Evolutionary conservation across 2,329 filamentous ascomycete genomes (phyloP), one percentile per base, ranked within the genome.

Genomic region (Cryoendolithus antarcticus): DNA sequence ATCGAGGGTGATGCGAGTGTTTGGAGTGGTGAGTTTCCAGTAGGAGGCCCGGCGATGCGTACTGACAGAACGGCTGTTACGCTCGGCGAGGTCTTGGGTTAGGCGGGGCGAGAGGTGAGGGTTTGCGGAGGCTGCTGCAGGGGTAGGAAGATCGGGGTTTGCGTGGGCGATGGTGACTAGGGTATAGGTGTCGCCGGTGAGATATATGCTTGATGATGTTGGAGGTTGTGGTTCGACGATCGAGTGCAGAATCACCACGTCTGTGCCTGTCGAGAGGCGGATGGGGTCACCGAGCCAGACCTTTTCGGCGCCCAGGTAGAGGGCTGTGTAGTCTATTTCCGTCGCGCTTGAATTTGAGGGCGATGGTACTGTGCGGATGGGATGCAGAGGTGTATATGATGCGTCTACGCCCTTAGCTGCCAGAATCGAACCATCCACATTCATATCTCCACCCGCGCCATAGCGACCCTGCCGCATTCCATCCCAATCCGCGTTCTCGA

Each of bases 251-350:
- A 70, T 62, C 46, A 76, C 59, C 29, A 76, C 60, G 33, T 71
- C 65, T 24, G 63, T 63, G n/a, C 58, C 61, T 9, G 61, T 55
- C 5, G 61, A 59, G 4, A 76, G 55, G n/a, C 74, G 69, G 9
- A 76, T 61, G 1, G 71, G 64, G 34, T 77, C 74, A n/a, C 72
- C 71, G 12, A 67, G 56, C 70, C 72, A 77, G 13, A 76, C 62
- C 54, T 75, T 76, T 49, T 77, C 74, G 2, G 67, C 71, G 4
- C 74, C 74, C 0, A 76, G 54, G 51, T 65, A 77, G 36, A 76
- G 60, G 27, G 69, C 70, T 41, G 69, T 69, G 53, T 69, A 76
- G 39, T 66, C 60, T 34, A 67, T 64, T 39, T 68, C 61, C n/a
- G 66, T 55, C n/a, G 55, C 60, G 35, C 68, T 64, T 8, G 24